A percentile compares a stretch with the other conserved stretches of the same genome.
Evolutionary conservation across 1,139 yeast genomes (phyloP).

Genomic region (Spathaspora sp.): DNA sequence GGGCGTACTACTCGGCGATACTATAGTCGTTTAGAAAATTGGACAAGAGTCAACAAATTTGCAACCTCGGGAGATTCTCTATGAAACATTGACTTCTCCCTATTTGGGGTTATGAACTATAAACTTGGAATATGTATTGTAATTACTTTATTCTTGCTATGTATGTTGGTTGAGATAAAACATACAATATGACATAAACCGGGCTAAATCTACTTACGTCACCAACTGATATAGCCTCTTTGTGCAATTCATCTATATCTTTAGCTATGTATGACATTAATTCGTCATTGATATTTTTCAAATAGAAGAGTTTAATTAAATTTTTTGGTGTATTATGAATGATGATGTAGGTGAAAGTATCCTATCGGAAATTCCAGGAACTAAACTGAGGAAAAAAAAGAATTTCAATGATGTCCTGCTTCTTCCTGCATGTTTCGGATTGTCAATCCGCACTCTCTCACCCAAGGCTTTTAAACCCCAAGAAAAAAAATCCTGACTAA

Average conservation of each 20-base stretch:
- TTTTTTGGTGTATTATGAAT: background rate
- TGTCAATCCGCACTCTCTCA: background rate
- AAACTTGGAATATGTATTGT: no score
- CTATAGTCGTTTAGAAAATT: background rate
- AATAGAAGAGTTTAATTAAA: no score
- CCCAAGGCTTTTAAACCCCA: background rate
- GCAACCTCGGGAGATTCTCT: background rate
- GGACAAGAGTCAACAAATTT: background rate
- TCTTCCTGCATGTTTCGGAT: background rate
- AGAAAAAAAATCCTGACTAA: background rate
- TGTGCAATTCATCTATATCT: background rate
- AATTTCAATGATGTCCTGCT: no score
- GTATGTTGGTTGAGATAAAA: background rate
- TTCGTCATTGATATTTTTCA: background rate
- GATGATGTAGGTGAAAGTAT: background rate
- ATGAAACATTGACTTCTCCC: no score
- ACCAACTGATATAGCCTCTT: background rate
- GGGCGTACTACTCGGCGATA: background rate
- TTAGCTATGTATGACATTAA: background rate
- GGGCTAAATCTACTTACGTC: background rate
- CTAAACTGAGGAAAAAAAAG: background rate
- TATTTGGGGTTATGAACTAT: background rate
- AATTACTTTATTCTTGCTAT: no score
- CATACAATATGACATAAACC: background rate
- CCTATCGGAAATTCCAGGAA: slow-evolving; percentile 1